Evolutionary conservation across 1,284 basidiomycete genomes (phyloP), one percentile per base, ranked within the genome.

Genomic region (Sporisorium graminicola): DNA sequence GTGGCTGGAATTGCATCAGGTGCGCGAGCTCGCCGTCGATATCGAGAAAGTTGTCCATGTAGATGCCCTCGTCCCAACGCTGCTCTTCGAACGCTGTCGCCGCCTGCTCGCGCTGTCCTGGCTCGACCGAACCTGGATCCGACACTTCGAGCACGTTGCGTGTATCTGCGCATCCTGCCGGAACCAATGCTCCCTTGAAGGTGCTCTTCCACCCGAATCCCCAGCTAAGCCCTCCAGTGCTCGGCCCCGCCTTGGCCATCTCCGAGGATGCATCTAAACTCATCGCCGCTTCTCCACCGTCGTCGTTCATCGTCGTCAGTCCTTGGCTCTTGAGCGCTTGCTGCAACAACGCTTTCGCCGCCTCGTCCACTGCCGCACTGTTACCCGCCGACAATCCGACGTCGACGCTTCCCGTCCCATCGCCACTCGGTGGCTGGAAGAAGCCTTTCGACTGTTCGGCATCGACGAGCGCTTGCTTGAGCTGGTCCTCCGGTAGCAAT

Each of bases 41-140:
- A 24, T 77, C 69, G 20, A 77, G 43, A 18, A 63, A 73, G 53
- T 77, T 69, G 20, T 73, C 69, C 69, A 77, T 72, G 60, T 77
- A 77, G 24, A 68, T 47, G 29, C 74, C 74, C 50, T 77, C 74
- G 43, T 77, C 69, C 74, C 74, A 77, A 2, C 40, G 55, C 35
- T 63, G 12, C 37, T 73, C 65, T 20, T 77, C 74, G 55, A 44
- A 69, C 13, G 55, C 49, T 27, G 44, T 20, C 6, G 74, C 74
- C 14, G 18, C 37, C 22, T 20, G 18, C 31, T 51, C 42, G 10
- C 74, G 61, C 62, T 63, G 18, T 10, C 14, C 50, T 16, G 58
- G 56, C 26, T 54, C 55, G 7, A 58, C 50, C 1, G 52, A n/a
- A 3, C 37, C 47, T 40, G 74, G 74, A 56, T 77, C 57, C 24